Evolutionary conservation across 352 stramenopile species (phyloP), one percentile per base, ranked within the genome.

Genomic region (Globisporangium acanthophoron): DNA sequence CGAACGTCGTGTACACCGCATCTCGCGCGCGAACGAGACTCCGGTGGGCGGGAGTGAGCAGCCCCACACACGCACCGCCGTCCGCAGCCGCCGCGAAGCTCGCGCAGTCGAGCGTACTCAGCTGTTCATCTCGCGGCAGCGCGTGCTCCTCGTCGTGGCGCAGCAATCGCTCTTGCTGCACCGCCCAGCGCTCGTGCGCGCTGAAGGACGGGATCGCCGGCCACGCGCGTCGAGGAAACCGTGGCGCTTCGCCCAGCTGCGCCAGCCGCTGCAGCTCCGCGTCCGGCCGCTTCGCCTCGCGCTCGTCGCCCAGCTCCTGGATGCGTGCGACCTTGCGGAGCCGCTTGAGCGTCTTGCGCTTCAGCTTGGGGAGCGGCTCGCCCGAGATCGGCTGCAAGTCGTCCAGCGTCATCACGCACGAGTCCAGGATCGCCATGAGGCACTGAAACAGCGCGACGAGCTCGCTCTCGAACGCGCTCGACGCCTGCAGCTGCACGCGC

Each of bases 291-390:
- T 71, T 71, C 15, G 78, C 74, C 58, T 89, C 78, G 8, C 72
- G 74, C 48, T 68, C 59, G 49, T 89, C 80, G 3, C 82, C 80
- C 6, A 67, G 55, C 45, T 90, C 76, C 20, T 75, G 66, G 40
- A 87, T 73, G 24, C 78, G 71, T 21, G 66, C 78, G 24, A 80
- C 21, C 56, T 92, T 92, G 15, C 79, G 74, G 12, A 92, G 64
- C 1, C 80, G 67, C 56, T 86, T 87, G 20, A 92, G 75, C 15
- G 80, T 84, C 59, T 92, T 92, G 35, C 80, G 78, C 65, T 90
- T 82, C n/a, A 65, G 55, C 35, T 77, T 82, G 0, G 72, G 65
- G 2, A 77, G 49, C 24, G 80, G 64, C 37, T 84, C 70, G 3
- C 73, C 70, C 1, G 70, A 70, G 52, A 82, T 70, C 44, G 72